phyloP scores from a whole-genome alignment of 129 eudicot species.

The Arctium minus region DNA sequence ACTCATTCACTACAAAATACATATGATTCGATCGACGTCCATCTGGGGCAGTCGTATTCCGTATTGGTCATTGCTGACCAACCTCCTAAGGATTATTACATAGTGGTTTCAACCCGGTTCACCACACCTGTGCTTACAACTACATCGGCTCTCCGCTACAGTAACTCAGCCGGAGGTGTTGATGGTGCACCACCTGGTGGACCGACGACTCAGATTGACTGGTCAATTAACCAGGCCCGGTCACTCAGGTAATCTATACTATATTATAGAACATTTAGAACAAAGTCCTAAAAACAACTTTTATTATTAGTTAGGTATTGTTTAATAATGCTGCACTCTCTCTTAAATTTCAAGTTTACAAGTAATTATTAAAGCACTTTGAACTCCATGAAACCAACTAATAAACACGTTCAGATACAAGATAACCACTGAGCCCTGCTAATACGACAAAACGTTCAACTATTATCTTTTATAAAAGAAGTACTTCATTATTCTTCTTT shows the following conservation, averaged over 20 bases:
- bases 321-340: background rate
- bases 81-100: slow-evolving; percentile 56
- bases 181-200: slow-evolving; percentile 55
- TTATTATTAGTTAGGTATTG: too few relatives aligned
- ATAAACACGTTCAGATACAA: too few relatives aligned
- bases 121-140: slow-evolving; percentile 58
- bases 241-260: slow-evolving; percentile 48
- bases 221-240: slow-evolving; percentile 72
- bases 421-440: too few relatives aligned
- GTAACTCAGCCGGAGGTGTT: slow-evolving; percentile 41
- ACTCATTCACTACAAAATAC: slow-evolving; percentile 60
- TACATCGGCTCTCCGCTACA: slow-evolving; percentile 58
- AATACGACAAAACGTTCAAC: too few relatives aligned
- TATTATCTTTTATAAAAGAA: too few relatives aligned
- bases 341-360: too few relatives aligned
- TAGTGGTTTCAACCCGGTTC: slow-evolving; percentile 57
- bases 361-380: background rate
- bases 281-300: too few relatives aligned
- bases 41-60: slow-evolving; percentile 68
- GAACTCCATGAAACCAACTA: too few relatives aligned
- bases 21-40: slow-evolving; percentile 55
- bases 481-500: too few relatives aligned
- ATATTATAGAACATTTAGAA: background rate
- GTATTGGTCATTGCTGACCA: slow-evolving; percentile 66
- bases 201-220: slow-evolving; percentile 50